Evolutionary conservation across 192 early-diverging fungal species (phyloP).

Genomic region (Helicostylum pulchrum): DNA sequence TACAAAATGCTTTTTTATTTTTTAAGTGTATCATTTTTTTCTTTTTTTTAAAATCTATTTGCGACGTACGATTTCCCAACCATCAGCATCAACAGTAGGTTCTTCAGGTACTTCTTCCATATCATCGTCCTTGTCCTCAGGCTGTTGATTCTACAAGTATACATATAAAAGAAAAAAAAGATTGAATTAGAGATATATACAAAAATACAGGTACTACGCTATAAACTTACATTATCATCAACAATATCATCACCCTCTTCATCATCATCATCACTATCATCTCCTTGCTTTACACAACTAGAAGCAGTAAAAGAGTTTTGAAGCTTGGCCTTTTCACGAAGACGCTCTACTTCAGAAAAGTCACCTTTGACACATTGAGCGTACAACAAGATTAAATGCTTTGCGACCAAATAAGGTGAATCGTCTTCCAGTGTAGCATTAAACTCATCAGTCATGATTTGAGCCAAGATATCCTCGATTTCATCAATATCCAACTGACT

Average conservation of each 20-base stretch:
- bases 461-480: slow-evolving; percentile 49
- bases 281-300: slow-evolving; percentile 26
- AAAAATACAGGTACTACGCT: neutral
- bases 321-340: slow-evolving; percentile 25
- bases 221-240: slow-evolving; percentile 5
- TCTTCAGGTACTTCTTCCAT: slow-evolving; percentile 15
- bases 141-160: neutral
- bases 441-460: slow-evolving; percentile 59
- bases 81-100: slow-evolving; percentile 16
- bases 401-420: slow-evolving; percentile 52
- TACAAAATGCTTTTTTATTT: neutral
- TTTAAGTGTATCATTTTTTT: neutral
- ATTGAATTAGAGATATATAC: neutral
- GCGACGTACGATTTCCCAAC: slow-evolving; percentile 19
- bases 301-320: slow-evolving; percentile 7
- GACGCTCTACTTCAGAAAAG: slow-evolving; percentile 29
- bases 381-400: slow-evolving; percentile 42
- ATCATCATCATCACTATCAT: slow-evolving; percentile 33
- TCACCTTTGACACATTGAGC: slow-evolving; percentile 45
- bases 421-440: slow-evolving; percentile 51
- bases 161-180: neutral
- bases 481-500: slow-evolving; percentile 51
- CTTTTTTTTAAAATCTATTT: slow-evolving; percentile 6
- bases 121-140: slow-evolving; percentile 12
- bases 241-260: slow-evolving; percentile 23